These are phyloP conservation scores for Fraxinus velutina DNA, from an alignment of 305 asterid genomes.

Conservation along the genomic window DNA sequence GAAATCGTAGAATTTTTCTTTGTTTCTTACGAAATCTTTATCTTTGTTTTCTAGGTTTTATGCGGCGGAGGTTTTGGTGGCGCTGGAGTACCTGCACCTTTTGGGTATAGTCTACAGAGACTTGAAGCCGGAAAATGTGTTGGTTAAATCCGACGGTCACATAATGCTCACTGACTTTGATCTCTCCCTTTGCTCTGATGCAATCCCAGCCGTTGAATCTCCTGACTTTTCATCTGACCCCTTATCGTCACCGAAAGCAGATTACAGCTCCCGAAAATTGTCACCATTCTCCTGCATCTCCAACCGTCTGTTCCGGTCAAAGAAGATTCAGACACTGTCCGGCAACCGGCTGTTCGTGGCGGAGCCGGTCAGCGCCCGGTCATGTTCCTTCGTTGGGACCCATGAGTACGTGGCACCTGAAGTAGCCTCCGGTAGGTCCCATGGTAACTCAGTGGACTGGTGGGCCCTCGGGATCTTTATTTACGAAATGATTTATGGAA, in stretches of 20 bases:
- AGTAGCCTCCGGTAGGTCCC: slow-evolving; percentile 77
- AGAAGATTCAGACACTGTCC: slow-evolving; percentile 55
- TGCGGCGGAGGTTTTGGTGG: slow-evolving; percentile 91
- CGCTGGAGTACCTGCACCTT: slow-evolving; percentile 85
- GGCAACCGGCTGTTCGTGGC: slow-evolving; percentile 71
- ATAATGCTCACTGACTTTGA: slow-evolving; percentile 90
- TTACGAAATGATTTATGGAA: slow-evolving; percentile 82
- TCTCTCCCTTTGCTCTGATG: slow-evolving; percentile 74
- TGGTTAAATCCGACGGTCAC: slow-evolving; percentile 91
- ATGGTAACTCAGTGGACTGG: slow-evolving; percentile 93
- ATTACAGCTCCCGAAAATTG: slow-evolving; percentile 24
- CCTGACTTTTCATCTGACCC: slow-evolving; percentile 40
- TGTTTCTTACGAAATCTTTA: neutral
- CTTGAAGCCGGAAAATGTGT: slow-evolving; percentile 82
- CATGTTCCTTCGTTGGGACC: slow-evolving; percentile 85
- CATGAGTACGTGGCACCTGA: slow-evolving; percentile 96
- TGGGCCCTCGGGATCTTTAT: slow-evolving; percentile 84
- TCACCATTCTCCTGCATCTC: slow-evolving; percentile 64
- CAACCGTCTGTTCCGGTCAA: slow-evolving; percentile 60
- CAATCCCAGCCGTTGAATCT: slow-evolving; percentile 78
- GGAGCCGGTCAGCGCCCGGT: slow-evolving; percentile 79
- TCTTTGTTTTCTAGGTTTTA: slow-evolving; percentile 52
- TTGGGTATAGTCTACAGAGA: slow-evolving; percentile 85
- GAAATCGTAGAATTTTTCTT: slow-evolving; percentile 24
- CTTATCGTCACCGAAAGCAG: slow-evolving; percentile 31